Conservation (phyloP, 352 stramenopile species). For the Halophytophthora batemanensis region DNA sequence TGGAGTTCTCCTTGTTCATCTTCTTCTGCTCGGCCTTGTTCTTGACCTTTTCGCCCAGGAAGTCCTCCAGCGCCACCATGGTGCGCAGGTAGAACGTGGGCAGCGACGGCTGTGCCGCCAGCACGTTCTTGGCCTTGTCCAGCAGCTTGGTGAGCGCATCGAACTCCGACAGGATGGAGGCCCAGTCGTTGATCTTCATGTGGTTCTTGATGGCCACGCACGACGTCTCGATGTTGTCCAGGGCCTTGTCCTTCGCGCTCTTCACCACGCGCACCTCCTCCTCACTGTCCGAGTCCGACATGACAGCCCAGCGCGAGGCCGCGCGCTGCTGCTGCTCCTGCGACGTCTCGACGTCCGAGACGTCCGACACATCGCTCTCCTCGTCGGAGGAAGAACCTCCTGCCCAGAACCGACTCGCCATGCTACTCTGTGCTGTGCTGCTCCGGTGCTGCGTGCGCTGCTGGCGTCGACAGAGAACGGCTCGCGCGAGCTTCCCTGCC, state of each 20-base stretch:
- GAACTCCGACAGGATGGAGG: slow-evolving; percentile 94
- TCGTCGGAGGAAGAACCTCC: slow-evolving; percentile 76
- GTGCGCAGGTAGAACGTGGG: slow-evolving; percentile 93
- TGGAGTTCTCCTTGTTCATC: slow-evolving; percentile 95
- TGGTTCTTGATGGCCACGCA: slow-evolving; percentile 81
- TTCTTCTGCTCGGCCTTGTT: slow-evolving; percentile 98
- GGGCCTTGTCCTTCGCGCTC: slow-evolving; percentile 91
- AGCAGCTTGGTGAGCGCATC: slow-evolving; percentile 92
- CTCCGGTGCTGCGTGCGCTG: slow-evolving; percentile 10
- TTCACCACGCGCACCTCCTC: slow-evolving; percentile 94
- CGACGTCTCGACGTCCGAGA: slow-evolving; percentile 73
- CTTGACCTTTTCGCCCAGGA: slow-evolving; percentile 88
- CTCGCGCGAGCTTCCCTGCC: neutral
- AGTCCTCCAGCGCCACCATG: slow-evolving; percentile 93
- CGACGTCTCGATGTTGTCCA: slow-evolving; percentile 66
- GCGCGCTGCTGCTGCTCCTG: slow-evolving; percentile 69
- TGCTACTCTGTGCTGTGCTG: slow-evolving; percentile 21
- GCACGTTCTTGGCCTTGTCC: slow-evolving; percentile 86
- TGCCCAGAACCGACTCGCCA: slow-evolving; percentile 86
- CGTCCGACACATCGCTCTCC: slow-evolving; percentile 71
- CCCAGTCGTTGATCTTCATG: slow-evolving; percentile 97
- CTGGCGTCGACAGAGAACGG: neutral
- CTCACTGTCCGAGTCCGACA: slow-evolving; percentile 81
- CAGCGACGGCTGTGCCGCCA: slow-evolving; percentile 70
- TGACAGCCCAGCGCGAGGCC: slow-evolving; percentile 74